Evolutionary conservation across 305 asterid species (phyloP).

Genomic region (Coffea humblotiana): DNA sequence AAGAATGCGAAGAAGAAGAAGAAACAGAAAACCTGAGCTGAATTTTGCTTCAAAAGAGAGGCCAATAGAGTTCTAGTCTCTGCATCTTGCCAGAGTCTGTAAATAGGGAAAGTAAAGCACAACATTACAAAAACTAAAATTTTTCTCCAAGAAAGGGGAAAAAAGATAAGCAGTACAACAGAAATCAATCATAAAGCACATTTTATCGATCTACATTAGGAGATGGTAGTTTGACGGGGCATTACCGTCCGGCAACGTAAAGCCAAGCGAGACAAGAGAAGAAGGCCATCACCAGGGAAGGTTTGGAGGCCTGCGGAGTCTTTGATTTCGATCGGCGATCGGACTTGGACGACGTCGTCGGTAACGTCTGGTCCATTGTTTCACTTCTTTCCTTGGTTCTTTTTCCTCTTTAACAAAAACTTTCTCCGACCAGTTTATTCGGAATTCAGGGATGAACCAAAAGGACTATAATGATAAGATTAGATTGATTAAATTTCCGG

Average conservation of each 20-base stretch:
- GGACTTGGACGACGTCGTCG: constrained; percentile 44
- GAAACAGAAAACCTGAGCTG: constrained; percentile 58
- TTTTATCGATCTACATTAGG: not conserved
- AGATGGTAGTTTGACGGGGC: not conserved
- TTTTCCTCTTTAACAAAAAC: not conserved
- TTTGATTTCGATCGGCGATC: constrained; percentile 79
- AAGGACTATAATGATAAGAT: not conserved
- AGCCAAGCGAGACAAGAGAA: constrained; percentile 88
- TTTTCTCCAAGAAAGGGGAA: not conserved
- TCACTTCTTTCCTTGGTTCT: not conserved
- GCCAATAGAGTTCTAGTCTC: constrained; percentile 66
- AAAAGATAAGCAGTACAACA: not conserved
- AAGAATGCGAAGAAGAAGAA: not conserved
- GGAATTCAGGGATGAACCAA: not conserved
- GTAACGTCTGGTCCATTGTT: constrained; percentile 56
- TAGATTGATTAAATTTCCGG: too few species aligned
- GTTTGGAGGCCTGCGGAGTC: constrained; percentile 52
- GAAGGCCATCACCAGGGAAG: constrained; percentile 64
- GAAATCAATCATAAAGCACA: not conserved
- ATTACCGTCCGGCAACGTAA: constrained; percentile 80
- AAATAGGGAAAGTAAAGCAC: constrained; percentile 6
- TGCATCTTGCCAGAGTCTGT: constrained; percentile 93
- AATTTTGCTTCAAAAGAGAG: constrained; percentile 54
- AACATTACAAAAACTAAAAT: not conserved
- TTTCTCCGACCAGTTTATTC: not conserved